Percentiles rank a stretch among this genome's conserved stretches.
Conservation (phyloP, 2,329 filamentous ascomycete species). For the Fusarium succisae region DNA sequence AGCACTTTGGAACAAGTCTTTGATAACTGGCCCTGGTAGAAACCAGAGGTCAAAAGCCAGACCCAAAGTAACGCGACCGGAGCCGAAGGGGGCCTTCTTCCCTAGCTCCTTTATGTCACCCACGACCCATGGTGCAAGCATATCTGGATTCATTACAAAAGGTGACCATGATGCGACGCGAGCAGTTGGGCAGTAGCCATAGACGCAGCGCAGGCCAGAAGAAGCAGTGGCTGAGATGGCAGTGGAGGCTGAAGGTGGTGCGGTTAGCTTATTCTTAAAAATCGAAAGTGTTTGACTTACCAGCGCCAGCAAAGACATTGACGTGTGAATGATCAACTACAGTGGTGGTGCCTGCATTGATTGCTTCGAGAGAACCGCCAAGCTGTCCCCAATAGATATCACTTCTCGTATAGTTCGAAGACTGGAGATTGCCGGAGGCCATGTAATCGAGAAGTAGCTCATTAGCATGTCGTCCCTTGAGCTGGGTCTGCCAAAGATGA, state of each 20-base stretch:
- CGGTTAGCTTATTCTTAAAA: neutral
- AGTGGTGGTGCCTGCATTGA: constrained; percentile 25
- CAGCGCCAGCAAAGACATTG: neutral
- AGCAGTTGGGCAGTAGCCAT: constrained; percentile 9
- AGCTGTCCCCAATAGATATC: constrained; percentile 28
- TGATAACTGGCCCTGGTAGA: neutral
- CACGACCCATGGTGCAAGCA: neutral
- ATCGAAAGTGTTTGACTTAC: neutral
- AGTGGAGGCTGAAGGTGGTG: neutral
- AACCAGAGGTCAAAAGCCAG: constrained; percentile 22
- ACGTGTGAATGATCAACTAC: constrained; percentile 22
- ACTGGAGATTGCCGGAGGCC: neutral
- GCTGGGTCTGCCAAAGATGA: constrained; percentile 17
- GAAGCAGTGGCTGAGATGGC: constrained; percentile 6
- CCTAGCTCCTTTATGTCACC: neutral
- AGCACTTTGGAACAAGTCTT: neutral
- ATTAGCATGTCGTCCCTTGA: constrained; percentile 6
- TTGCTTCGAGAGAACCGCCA: constrained; percentile 15
- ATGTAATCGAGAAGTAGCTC: constrained; percentile 13
- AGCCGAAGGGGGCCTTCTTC: neutral
- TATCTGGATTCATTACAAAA: neutral
- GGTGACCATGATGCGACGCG: constrained; percentile 1
- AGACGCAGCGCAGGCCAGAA: constrained; percentile 9
- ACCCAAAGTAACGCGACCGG: neutral
- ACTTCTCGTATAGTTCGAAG: neutral